A percentile compares a stretch with the other conserved stretches of the same genome.
These are phyloP conservation scores for Poterioochromonas sp. DNA, from an alignment of 352 stramenopile genomes.

Conservation along the genomic window DNA sequence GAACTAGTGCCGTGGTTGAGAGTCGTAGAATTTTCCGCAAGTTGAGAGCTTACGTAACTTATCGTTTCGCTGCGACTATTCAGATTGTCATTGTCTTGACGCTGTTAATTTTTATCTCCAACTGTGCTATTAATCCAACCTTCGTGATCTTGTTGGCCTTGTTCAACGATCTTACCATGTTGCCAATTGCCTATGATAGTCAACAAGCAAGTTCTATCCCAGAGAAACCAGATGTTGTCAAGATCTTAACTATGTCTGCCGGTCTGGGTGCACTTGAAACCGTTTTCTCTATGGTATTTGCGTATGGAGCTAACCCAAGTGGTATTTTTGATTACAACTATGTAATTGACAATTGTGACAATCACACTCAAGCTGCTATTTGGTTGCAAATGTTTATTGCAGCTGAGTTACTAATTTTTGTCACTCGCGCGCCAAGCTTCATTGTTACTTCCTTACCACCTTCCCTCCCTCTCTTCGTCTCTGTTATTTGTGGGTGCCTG, in stretches of 20 bases:
- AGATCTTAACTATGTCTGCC: neutral
- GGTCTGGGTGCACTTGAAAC: neutral
- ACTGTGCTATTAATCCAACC: conserved; percentile 18
- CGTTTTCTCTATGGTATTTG: conserved; percentile 18
- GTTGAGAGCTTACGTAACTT: conserved; percentile 85
- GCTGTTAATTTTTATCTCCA: conserved; percentile 62
- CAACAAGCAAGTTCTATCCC: conserved; percentile 3
- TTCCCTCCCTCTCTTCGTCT: neutral
- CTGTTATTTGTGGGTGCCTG: conserved; percentile 8
- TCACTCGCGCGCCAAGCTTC: neutral
- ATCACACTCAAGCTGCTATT: conserved; percentile 5
- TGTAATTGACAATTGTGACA: neutral
- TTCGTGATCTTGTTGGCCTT: conserved; percentile 71
- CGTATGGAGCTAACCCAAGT: conserved; percentile 13
- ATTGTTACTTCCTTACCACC: neutral
- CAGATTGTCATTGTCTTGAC: conserved; percentile 82
- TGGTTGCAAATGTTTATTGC: conserved; percentile 32
- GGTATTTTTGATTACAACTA: neutral
- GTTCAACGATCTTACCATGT: conserved; percentile 85
- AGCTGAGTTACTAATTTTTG: conserved; percentile 26
- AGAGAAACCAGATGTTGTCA: conserved; percentile 11
- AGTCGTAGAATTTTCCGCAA: conserved; percentile 82
- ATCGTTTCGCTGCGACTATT: conserved; percentile 76
- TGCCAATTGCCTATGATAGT: conserved; percentile 56
- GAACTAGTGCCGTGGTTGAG: conserved; percentile 62